A percentile compares a stretch with the other conserved stretches of the same genome.
Evolutionary conservation across 441 rosid species (phyloP).

Genomic region (Bocquillonia castaneifolia): DNA sequence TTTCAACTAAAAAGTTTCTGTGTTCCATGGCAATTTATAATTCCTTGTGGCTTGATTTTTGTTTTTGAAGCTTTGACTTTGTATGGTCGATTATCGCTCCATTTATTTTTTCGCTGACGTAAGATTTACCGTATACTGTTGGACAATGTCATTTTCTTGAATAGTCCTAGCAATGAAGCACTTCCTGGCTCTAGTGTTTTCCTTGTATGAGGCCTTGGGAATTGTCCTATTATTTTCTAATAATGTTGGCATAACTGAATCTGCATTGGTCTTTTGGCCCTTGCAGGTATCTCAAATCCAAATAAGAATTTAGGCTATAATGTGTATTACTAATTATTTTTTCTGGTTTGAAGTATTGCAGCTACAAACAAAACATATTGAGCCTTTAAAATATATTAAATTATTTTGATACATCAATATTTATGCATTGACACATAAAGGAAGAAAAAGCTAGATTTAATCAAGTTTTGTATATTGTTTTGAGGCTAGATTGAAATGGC

Average conservation of each 20-base stretch:
- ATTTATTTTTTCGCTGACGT: not conserved
- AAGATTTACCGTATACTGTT: not conserved
- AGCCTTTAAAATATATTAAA: not conserved
- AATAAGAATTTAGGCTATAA: not conserved
- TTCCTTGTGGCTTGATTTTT: not conserved
- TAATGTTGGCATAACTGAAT: not conserved
- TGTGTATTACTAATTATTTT: conserved; percentile 5
- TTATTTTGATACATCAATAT: not conserved
- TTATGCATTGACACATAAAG: not conserved
- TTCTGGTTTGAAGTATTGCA: conserved; percentile 10
- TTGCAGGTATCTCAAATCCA: not conserved
- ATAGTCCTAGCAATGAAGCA: not conserved
- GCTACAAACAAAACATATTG: conserved; percentile 2
- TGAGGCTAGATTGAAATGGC: not conserved
- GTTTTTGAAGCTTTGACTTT: not conserved
- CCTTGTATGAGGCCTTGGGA: not conserved
- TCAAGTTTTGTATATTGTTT: not conserved
- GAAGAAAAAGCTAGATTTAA: not conserved
- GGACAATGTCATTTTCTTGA: not conserved
- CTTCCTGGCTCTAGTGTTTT: not conserved
- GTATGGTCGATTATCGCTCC: not conserved
- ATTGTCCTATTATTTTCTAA: not conserved
- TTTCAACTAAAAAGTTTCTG: not conserved
- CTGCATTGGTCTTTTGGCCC: not conserved
- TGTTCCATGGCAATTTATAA: not conserved